Conservation (phyloP, 1,284 basidiomycete genomes). For the Hymenochaete sp. region DNA sequence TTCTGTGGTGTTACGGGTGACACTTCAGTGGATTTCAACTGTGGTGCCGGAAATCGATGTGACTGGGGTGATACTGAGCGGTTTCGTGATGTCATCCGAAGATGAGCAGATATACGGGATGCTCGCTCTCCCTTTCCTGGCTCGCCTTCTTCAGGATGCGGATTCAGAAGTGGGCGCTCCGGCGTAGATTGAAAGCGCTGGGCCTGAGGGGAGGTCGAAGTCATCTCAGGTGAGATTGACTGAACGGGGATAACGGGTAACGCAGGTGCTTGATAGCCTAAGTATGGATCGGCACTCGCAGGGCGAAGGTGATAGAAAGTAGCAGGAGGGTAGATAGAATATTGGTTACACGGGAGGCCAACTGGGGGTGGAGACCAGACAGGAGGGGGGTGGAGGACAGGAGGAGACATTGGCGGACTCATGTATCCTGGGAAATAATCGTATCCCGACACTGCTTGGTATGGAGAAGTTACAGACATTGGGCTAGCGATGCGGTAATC, state of each 20-base stretch:
- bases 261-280: conserved; percentile 24
- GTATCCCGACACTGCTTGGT: conserved; percentile 1
- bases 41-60: conserved; percentile 29
- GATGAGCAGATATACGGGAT: conserved; percentile 48
- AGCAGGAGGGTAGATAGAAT: conserved; percentile 30
- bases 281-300: conserved; percentile 30
- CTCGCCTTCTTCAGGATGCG: conserved; percentile 30
- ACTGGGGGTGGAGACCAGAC: conserved; percentile 23
- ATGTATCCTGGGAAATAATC: conserved; percentile 10
- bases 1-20: conserved; percentile 10
- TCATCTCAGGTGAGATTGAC: conserved; percentile 14
- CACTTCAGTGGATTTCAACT: conserved; percentile 12
- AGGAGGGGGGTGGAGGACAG: conserved; percentile 21
- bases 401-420: conserved; percentile 23
- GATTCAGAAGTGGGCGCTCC: conserved; percentile 18
- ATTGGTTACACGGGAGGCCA: conserved; percentile 21
- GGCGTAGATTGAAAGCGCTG: too few relatives aligned
- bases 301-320: conserved; percentile 28
- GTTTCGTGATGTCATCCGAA: conserved; percentile 46
- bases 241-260: background rate
- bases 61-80: conserved; percentile 52
- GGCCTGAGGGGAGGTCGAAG: conserved; percentile 7
- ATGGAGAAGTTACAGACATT: conserved; percentile 18
- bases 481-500: conserved; percentile 20
- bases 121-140: conserved; percentile 56